Evolutionary conservation across 2,329 filamentous ascomycete species (phyloP).

Genomic region (Westerdykella ornata): DNA sequence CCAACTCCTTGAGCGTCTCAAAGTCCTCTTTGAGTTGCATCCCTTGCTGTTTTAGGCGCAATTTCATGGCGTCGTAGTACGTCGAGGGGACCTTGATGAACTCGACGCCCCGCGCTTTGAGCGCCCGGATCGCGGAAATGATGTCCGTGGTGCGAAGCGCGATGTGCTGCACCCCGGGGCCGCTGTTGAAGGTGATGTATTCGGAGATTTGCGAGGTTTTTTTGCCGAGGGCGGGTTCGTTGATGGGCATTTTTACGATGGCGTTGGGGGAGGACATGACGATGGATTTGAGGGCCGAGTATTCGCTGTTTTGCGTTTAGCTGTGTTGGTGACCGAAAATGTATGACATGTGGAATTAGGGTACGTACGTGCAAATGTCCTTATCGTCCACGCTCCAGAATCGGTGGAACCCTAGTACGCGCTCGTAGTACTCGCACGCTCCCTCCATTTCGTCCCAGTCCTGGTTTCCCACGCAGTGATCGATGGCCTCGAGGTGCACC

Average conservation of each 20-base stretch:
- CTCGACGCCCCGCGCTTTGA: conserved; percentile 81
- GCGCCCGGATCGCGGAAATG: conserved; percentile 64
- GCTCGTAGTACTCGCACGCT: conserved; percentile 69
- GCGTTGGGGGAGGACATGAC: conserved; percentile 86
- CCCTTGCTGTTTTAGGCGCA: conserved; percentile 59
- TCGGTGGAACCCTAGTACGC: conserved; percentile 83
- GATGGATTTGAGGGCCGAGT: conserved; percentile 77
- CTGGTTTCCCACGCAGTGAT: conserved; percentile 97
- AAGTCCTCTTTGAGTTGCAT: conserved; percentile 68
- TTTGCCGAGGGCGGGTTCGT: conserved; percentile 85
- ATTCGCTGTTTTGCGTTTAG: conserved; percentile 48
- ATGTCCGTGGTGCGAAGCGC: conserved; percentile 79
- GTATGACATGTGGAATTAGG: too few relatives aligned
- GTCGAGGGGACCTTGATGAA: conserved; percentile 86
- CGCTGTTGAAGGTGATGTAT: conserved; percentile 76
- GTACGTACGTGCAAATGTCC: conserved; percentile 65
- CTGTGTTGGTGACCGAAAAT: background rate
- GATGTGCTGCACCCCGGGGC: conserved; percentile 88
- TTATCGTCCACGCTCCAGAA: conserved; percentile 97
- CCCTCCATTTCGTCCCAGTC: conserved; percentile 82
- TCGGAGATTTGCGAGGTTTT: conserved; percentile 94
- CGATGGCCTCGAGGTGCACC: conserved; percentile 67
- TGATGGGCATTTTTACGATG: conserved; percentile 95
- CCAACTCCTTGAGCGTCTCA: conserved; percentile 65
- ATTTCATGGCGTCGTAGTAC: conserved; percentile 74